Conservation (phyloP, 2,329 filamentous ascomycete species). For the Aspergillaceae sp. region DNA sequence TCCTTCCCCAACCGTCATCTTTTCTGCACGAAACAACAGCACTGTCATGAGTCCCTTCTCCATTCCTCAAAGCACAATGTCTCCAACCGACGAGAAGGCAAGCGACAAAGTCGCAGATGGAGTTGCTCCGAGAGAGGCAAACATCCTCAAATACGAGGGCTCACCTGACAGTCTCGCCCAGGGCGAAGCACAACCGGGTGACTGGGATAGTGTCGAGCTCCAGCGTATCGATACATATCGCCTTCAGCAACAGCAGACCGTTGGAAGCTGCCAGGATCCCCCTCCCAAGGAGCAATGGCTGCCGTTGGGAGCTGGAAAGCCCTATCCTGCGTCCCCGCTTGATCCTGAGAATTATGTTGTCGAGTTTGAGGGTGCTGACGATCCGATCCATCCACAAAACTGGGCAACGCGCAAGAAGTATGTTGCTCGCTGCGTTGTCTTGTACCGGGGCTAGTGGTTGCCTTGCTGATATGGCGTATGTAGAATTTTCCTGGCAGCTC, state of each 20-base stretch:
- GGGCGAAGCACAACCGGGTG: background rate
- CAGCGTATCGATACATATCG: slow-evolving; percentile 19
- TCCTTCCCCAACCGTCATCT: background rate
- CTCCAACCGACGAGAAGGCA: background rate
- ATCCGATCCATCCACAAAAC: slow-evolving; percentile 45
- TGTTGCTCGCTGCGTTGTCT: background rate
- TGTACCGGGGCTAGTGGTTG: too few relatives aligned
- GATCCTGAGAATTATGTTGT: slow-evolving; percentile 46
- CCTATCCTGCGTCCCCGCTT: slow-evolving; percentile 41
- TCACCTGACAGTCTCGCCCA: background rate
- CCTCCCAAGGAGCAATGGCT: slow-evolving; percentile 10
- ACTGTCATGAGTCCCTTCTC: background rate
- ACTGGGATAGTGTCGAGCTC: background rate
- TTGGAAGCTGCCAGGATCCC: slow-evolving; percentile 14
- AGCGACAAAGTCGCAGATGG: background rate
- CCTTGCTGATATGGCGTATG: too few relatives aligned
- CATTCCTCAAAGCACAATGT: background rate
- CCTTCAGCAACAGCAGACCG: slow-evolving; percentile 19
- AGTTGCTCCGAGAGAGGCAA: background rate
- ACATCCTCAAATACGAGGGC: background rate
- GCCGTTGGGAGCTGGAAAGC: slow-evolving; percentile 30
- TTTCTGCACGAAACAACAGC: background rate
- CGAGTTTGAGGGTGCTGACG: slow-evolving; percentile 45
- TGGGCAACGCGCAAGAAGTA: slow-evolving; percentile 41
- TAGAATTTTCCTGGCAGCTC: slow-evolving; percentile 10